phyloP scores from a whole-genome alignment of 306 rosid genomes.

The Hippophae tibetana region DNA sequence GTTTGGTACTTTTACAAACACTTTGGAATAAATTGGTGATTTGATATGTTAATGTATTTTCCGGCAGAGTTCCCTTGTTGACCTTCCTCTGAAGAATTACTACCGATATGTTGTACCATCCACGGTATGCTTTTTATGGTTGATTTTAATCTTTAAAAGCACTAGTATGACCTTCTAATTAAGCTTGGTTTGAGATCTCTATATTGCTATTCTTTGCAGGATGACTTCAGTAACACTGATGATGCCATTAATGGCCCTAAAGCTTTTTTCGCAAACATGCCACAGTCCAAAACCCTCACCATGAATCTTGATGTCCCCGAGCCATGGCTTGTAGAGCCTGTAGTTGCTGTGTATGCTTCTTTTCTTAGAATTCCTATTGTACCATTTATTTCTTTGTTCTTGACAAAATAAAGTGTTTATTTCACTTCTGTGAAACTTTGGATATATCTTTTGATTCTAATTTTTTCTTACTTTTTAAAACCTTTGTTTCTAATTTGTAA shows the following conservation, averaged over 20 bases:
- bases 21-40: too few relatives aligned
- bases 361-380: constrained; percentile 8
- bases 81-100: constrained; percentile 94
- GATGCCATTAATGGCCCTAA: constrained; percentile 77
- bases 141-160: constrained; percentile 1
- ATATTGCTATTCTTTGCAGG: constrained; percentile 53
- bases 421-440: background rate
- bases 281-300: constrained; percentile 88
- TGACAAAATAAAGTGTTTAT: background rate
- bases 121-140: constrained; percentile 37
- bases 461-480: constrained; percentile 2
- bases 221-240: constrained; percentile 75
- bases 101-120: constrained; percentile 93
- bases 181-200: constrained; percentile 14
- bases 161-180: constrained; percentile 2
- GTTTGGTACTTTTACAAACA: too few relatives aligned
- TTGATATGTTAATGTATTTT: constrained; percentile 6
- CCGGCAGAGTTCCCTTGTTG: constrained; percentile 93
- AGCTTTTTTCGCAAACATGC: constrained; percentile 97
- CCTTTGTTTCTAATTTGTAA: constrained; percentile 14
- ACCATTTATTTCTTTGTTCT: constrained; percentile 9
- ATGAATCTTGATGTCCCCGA: constrained; percentile 99
- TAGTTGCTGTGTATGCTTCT: constrained; percentile 69
- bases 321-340: constrained; percentile 98
- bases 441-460: constrained; percentile 3